Base-by-base conservation (phyloP, 768 basidiomycete species). In the Macrocybe gigantea region DNA sequence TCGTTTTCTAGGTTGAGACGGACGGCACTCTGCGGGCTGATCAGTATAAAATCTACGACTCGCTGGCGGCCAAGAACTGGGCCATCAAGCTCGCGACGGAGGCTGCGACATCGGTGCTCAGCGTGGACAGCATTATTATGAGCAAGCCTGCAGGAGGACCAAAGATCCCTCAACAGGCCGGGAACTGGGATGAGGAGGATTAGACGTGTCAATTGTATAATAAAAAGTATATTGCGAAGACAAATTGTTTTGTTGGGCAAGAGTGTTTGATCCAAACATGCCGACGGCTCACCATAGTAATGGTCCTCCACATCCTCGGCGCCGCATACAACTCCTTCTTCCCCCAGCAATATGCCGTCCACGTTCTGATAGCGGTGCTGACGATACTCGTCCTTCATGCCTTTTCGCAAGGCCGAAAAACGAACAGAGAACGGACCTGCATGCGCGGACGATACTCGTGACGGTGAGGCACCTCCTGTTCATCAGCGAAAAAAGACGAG, bases 91-190 rank as follows among this genome's bases (percentile, higher is more conserved):
- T 93, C n/a, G 93, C 86, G 11, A 92, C 92, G 0, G 93, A 96
- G 61, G 91, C 93, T 12, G 93, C 93, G 1, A 77, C 88, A 36
- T 85, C 90, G 0, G 89, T 96, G 31, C 79, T 99, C 47, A 88
- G 86, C 52, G 96, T 99, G 6, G 96, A 99, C 68, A 92, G 89
- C 60, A 97, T 98, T 63, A 96, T 97, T 71, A 93, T 94, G 82
- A 90, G 88, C 70, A 92, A 91, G 61, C 87, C 88, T n/a, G 88
- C 89, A 0, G 88, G 89, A 31, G 88, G 89, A 42, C 89, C 88
- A 41, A 92, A 90, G 63, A 72, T 92, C 42, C 89, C 89, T 45
- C 88, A 93, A 60, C 90, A 92, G 63, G 75, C 85, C 35, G 82
- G 88, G 5, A 88, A 89, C 62, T 92, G 89, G 89, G 90, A 92